A percentile compares a stretch with the other conserved stretches of the same genome.
phyloP scores from a whole-genome alignment of 1,139 yeast genomes.

The Cylindricascospora bacillispora region DNA sequence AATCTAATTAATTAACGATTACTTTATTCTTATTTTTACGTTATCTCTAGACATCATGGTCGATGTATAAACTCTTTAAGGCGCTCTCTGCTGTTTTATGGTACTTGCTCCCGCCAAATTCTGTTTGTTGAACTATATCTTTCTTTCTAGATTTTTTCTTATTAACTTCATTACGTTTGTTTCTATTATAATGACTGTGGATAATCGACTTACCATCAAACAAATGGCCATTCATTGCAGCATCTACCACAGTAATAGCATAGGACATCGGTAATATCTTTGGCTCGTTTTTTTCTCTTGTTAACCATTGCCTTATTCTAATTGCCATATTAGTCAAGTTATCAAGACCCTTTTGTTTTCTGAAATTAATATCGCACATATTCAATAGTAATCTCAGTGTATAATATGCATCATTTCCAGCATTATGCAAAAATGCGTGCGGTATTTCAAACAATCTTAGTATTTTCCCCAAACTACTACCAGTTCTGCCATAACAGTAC shows the following conservation, averaged over 20 bases:
- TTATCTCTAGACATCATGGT: too few species aligned
- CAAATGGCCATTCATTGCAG: constrained; percentile 1
- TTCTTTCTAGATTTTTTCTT: constrained; percentile 8
- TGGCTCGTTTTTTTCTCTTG: constrained; percentile 17
- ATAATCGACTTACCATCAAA: too few species aligned
- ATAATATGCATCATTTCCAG: constrained; percentile 73
- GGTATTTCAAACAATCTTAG: constrained; percentile 44
- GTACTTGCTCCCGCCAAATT: constrained; percentile 23
- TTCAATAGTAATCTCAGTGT: constrained; percentile 44
- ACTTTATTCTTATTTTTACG: too few species aligned
- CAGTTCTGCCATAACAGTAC: constrained; percentile 31
- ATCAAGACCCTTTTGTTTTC: constrained; percentile 27
- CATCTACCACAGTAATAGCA: constrained; percentile 12
- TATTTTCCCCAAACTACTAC: constrained; percentile 39
- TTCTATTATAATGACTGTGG: too few species aligned
- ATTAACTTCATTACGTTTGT: constrained; percentile 2
- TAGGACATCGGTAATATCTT: constrained; percentile 24
- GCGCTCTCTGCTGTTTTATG: constrained; percentile 12
- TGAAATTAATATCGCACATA: constrained; percentile 40
- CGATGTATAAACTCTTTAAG: too few species aligned
- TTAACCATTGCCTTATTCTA: constrained; percentile 13
- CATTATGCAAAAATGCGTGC: constrained; percentile 57
- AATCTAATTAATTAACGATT: too few species aligned
- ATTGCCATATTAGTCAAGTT: constrained; percentile 13
- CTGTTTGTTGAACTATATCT: constrained; percentile 21